A percentile compares a stretch with the other conserved stretches of the same genome.
phyloP scores from a whole-genome alignment of 306 rosid species.

The Quercus parvula region DNA sequence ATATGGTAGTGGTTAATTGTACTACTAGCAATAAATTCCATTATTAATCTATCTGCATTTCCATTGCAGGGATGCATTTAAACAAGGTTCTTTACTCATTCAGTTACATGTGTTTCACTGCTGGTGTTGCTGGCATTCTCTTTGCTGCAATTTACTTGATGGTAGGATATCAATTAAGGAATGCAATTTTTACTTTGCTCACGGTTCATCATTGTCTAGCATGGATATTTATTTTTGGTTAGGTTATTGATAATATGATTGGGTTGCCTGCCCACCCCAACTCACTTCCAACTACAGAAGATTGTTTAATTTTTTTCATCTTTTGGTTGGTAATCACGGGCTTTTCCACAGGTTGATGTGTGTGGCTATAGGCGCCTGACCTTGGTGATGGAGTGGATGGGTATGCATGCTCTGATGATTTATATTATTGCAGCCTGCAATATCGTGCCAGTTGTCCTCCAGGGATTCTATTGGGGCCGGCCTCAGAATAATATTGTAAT shows the following conservation, averaged over 20 bases:
- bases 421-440: slow-evolving; percentile 82
- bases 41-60: neutral
- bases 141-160: slow-evolving; percentile 71
- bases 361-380: slow-evolving; percentile 60
- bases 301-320: neutral
- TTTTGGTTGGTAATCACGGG: neutral
- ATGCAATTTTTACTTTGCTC: slow-evolving; percentile 1
- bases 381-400: slow-evolving; percentile 79
- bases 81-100: slow-evolving; percentile 87
- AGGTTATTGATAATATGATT: neutral
- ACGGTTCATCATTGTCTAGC: neutral
- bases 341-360: slow-evolving; percentile 70
- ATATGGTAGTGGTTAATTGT: neutral
- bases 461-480: slow-evolving; percentile 74
- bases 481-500: slow-evolving; percentile 83
- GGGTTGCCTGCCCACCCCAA: no score
- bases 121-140: slow-evolving; percentile 83
- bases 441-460: slow-evolving; percentile 72
- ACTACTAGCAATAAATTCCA: neutral
- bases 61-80: slow-evolving; percentile 62
- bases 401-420: slow-evolving; percentile 82
- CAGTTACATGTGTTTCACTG: slow-evolving; percentile 83
- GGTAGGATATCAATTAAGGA: slow-evolving; percentile 41
- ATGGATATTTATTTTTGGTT: neutral
- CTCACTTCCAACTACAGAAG: neutral